Evolutionary conservation across 1,284 basidiomycete species (phyloP).

Genomic region (Pseudozyma hubeiensis): DNA sequence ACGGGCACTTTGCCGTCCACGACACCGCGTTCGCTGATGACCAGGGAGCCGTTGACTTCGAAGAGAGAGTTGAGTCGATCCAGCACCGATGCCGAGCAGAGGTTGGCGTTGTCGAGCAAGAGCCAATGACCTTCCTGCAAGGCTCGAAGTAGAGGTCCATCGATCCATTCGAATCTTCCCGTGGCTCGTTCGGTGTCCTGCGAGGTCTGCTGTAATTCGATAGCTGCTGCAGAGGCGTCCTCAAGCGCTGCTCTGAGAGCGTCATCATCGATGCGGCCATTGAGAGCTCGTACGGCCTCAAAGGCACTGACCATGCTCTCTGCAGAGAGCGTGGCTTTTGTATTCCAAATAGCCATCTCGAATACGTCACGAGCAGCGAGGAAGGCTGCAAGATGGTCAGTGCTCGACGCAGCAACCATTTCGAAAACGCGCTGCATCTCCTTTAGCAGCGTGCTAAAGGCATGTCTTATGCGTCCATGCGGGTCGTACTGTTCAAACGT

Average conservation of each 20-base stretch:
- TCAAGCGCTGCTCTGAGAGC: constrained; percentile 11
- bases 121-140: constrained; percentile 90
- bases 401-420: constrained; percentile 5
- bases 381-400: constrained; percentile 10
- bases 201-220: constrained; percentile 9
- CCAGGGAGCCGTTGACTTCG: constrained; percentile 83
- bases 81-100: constrained; percentile 93
- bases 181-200: constrained; percentile 19
- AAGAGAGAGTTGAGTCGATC: constrained; percentile 97
- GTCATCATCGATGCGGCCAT: constrained; percentile 6
- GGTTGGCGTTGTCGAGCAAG: constrained; percentile 90
- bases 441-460: constrained; percentile 18
- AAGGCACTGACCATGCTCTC: constrained; percentile 7
- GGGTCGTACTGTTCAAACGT: constrained; percentile 86
- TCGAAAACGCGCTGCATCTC: constrained; percentile 28
- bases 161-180: constrained; percentile 91
- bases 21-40: constrained; percentile 88
- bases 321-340: not conserved
- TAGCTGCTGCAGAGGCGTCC: constrained; percentile 9
- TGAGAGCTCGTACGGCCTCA: constrained; percentile 6
- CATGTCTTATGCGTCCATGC: constrained; percentile 18
- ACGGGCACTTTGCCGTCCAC: constrained; percentile 81
- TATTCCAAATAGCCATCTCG: not conserved
- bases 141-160: constrained; percentile 90
- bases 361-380: constrained; percentile 21